phyloP scores from a whole-genome alignment of 176 grass and related monocot species.

The Phragmites australis region DNA sequence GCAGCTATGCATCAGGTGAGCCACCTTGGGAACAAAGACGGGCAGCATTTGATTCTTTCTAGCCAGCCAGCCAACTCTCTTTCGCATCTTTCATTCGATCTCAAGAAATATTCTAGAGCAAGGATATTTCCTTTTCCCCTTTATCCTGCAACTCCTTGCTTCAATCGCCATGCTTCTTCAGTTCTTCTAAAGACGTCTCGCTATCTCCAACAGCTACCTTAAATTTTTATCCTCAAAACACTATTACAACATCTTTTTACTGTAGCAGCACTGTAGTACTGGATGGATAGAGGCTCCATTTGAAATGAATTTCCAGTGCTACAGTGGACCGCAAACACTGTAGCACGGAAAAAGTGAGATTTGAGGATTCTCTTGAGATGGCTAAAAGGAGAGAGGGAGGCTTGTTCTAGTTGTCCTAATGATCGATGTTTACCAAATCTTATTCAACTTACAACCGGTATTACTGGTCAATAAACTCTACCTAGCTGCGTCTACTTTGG shows the following conservation, averaged over 20 bases:
- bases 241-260: too few species aligned
- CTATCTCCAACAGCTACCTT: too few species aligned
- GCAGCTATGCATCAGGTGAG: slow-evolving; percentile 36
- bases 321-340: too few species aligned
- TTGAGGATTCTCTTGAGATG: too few species aligned
- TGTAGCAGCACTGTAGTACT: too few species aligned
- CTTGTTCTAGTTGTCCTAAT: slow-evolving; percentile 30
- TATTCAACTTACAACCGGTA: slow-evolving; percentile 32
- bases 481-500: slow-evolving; percentile 47
- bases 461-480: slow-evolving; percentile 44
- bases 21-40: slow-evolving; percentile 58
- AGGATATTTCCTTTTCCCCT: neutral
- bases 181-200: slow-evolving; percentile 7
- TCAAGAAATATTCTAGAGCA: slow-evolving; percentile 16
- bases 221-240: too few species aligned
- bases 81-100: slow-evolving; percentile 54
- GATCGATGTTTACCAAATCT: slow-evolving; percentile 46
- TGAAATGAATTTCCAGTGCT: too few species aligned
- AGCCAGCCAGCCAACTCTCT: slow-evolving; percentile 31
- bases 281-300: too few species aligned
- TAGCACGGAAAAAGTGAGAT: neutral
- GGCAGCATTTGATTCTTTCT: slow-evolving; percentile 52
- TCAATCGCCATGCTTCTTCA: slow-evolving; percentile 44
- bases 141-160: slow-evolving; percentile 26
- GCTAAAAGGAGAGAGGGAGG: neutral